Conservation (phyloP, 805 yeast genomes). For the Kluyveromyces dobzhanskii region DNA sequence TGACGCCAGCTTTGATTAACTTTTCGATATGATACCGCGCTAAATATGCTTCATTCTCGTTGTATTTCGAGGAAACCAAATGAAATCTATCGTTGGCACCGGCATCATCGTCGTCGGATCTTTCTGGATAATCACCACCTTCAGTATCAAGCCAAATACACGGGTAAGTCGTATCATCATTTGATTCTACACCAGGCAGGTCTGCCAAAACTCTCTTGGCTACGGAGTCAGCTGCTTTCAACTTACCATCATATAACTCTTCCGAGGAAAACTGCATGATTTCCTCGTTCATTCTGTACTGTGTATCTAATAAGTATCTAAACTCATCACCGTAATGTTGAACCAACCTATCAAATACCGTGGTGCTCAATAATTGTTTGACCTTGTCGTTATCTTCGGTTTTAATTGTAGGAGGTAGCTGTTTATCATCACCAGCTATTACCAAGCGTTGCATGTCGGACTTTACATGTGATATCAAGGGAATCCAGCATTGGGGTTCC, state of each 20-base stretch:
- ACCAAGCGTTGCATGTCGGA: constrained; percentile 46
- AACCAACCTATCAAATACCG: constrained; percentile 76
- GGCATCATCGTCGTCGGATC: constrained; percentile 31
- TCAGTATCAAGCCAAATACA: constrained; percentile 88
- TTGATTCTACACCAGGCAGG: constrained; percentile 38
- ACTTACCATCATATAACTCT: constrained; percentile 51
- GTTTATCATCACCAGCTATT: constrained; percentile 90
- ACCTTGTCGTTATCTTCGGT: constrained; percentile 36
- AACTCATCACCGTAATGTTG: constrained; percentile 38
- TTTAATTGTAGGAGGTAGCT: constrained; percentile 85
- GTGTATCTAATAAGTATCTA: constrained; percentile 58
- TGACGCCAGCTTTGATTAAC: constrained; percentile 46
- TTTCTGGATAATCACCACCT: constrained; percentile 76
- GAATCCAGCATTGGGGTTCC: constrained; percentile 97
- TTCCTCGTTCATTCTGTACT: constrained; percentile 75
- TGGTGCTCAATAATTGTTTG: constrained; percentile 43
- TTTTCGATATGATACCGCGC: constrained; percentile 48
- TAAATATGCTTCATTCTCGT: constrained; percentile 65
- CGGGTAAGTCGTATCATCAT: constrained; percentile 49
- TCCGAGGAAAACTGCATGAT: constrained; percentile 76
- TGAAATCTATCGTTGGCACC: constrained; percentile 6
- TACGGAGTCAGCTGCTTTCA: constrained; percentile 57
- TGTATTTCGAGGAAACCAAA: constrained; percentile 51
- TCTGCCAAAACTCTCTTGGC: constrained; percentile 45
- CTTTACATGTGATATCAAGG: constrained; percentile 58